Conservation (phyloP, 306 rosid species). For the Vachellia pachyceras region DNA sequence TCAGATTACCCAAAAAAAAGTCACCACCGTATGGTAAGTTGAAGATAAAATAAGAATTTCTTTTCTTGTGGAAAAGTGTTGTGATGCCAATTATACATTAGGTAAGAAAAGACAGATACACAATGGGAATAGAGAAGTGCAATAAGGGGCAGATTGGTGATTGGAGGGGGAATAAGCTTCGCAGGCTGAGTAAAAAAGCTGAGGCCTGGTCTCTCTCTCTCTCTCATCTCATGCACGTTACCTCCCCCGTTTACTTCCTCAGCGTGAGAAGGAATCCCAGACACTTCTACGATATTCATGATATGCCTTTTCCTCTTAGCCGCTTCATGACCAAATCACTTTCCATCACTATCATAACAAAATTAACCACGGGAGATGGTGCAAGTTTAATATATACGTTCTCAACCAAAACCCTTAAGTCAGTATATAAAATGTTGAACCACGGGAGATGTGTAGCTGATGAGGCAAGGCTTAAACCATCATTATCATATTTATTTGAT, state of each 20-base stretch:
- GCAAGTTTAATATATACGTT: no score
- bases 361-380: no score
- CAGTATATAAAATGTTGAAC: background rate
- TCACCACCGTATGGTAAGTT: no score
- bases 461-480: background rate
- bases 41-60: background rate
- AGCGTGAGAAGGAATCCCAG: conserved; percentile 27
- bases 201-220: background rate
- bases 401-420: background rate
- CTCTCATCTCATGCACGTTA: conserved; percentile 32
- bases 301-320: background rate
- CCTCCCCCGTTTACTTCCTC: conserved; percentile 46
- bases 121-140: background rate
- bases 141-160: conserved; percentile 7
- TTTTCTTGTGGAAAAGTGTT: background rate
- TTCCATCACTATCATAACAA: background rate
- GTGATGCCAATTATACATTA: background rate
- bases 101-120: background rate
- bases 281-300: background rate
- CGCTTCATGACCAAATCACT: background rate
- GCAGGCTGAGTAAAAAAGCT: background rate
- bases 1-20: background rate
- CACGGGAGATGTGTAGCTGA: background rate
- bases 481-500: background rate
- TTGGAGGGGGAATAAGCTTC: background rate